These are phyloP conservation scores for Solanum hybrid DNA, from an alignment of 305 asterid genomes.

Conservation along the genomic window DNA sequence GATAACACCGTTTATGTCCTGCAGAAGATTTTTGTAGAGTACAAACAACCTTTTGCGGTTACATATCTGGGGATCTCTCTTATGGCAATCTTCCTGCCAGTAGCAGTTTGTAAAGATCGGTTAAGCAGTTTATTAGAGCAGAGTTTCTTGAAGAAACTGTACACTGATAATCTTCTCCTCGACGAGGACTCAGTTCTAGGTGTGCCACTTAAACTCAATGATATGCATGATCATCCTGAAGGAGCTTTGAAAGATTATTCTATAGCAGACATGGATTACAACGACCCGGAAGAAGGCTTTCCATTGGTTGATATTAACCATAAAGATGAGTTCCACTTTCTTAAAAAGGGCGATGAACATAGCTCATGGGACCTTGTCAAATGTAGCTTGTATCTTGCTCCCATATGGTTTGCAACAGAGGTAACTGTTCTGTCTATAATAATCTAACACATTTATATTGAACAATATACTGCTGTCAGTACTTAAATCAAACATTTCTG, in stretches of 20 bases:
- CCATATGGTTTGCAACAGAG: slow-evolving; percentile 70
- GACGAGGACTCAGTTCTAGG: slow-evolving; percentile 18
- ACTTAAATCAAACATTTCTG: neutral
- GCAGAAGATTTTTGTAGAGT: slow-evolving; percentile 66
- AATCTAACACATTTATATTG: neutral
- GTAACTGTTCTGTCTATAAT: slow-evolving; percentile 20
- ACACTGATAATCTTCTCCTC: slow-evolving; percentile 12
- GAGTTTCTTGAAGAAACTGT: slow-evolving; percentile 18
- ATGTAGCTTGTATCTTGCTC: slow-evolving; percentile 58
- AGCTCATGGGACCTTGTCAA: slow-evolving; percentile 30
- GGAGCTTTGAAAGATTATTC: slow-evolving; percentile 30
- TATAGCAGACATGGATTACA: slow-evolving; percentile 24
- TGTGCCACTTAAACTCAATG: slow-evolving; percentile 23
- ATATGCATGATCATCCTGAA: slow-evolving; percentile 22
- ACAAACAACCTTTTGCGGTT: slow-evolving; percentile 67
- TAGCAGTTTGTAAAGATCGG: slow-evolving; percentile 50
- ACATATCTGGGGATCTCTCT: slow-evolving; percentile 70
- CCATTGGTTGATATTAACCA: slow-evolving; percentile 23
- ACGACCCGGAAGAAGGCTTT: slow-evolving; percentile 34
- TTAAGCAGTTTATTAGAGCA: slow-evolving; percentile 20
- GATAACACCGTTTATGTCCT: slow-evolving; percentile 7
- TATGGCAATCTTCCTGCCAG: slow-evolving; percentile 60
- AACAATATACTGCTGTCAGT: neutral
- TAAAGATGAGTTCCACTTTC: slow-evolving; percentile 27
- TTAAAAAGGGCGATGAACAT: slow-evolving; percentile 19